phyloP scores from a whole-genome alignment of 2,329 filamentous ascomycete species.

The Calonectria leucothoes region DNA sequence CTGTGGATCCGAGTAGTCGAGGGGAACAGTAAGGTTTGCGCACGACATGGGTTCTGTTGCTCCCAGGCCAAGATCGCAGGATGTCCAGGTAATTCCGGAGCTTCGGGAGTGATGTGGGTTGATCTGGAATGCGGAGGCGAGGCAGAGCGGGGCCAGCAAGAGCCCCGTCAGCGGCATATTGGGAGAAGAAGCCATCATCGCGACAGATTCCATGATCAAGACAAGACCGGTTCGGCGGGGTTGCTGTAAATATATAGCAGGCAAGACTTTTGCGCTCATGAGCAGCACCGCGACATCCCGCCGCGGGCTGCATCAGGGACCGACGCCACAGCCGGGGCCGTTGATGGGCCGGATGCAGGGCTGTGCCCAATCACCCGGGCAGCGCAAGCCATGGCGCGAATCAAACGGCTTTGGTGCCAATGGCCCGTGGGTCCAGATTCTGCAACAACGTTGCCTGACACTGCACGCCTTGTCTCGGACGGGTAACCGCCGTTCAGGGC shows the following conservation, averaged over 20 bases:
- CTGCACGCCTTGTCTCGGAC: background rate
- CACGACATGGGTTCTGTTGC: slow-evolving; percentile 9
- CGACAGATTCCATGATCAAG: background rate
- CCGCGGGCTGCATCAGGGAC: background rate
- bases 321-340: background rate
- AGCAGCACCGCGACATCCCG: background rate
- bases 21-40: slow-evolving; percentile 20
- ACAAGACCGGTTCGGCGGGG: background rate
- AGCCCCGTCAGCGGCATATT: background rate
- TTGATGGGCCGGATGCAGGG: background rate
- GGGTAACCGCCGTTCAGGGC: background rate
- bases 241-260: background rate
- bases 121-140: background rate
- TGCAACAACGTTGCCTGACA: background rate
- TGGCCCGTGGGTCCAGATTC: background rate
- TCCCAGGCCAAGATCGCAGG: background rate
- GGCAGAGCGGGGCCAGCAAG: background rate
- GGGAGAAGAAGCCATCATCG: background rate
- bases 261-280: background rate
- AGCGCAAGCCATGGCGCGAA: background rate
- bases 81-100: slow-evolving; percentile 12
- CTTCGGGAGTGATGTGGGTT: background rate
- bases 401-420: background rate
- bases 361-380: background rate
- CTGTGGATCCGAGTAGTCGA: slow-evolving; percentile 22